Base-by-base conservation (phyloP, 495 filamentous ascomycete genomes). In the Staphylotrichum longicolle region DNA sequence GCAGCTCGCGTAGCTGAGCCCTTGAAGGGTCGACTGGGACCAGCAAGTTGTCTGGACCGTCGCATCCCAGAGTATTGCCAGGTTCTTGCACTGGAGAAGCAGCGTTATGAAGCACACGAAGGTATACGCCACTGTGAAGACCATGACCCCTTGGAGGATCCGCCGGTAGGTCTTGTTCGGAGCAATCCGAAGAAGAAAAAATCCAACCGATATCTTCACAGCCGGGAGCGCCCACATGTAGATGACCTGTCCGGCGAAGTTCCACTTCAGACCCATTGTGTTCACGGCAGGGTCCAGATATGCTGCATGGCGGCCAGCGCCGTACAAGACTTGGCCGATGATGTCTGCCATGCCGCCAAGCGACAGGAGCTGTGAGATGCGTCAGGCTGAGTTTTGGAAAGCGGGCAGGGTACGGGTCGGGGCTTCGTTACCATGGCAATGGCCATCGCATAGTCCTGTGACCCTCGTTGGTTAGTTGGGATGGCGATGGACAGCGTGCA, bases 171-270 rank as follows among this genome's bases (percentile, higher is more conserved):
- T 57, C 48, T 65, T 64, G 1, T 62, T 66, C 6, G 68, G 60
- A 15, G 74, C 70, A 35, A 81, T 70, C 0, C 79, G 74, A 49
- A 80, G 49, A 15, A 82, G 62, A 54, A 80, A 78, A n/a, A 80
- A 60, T 0, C 76, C 78, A 51, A 81, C 73, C 33, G 75, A 74
- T 51, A 80, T 53, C 65, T 83, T 83, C 34, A 77, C 75, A 14
- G 77, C 54, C 6, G 70, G 67, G 39, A 82, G 74, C 0, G 66
- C 74, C 61, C 70, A 70, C 14, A 80, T 63, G 46, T 70, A 78
- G 33, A 82, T 66, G 2, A 66, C 68, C 51, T 79, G 76, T 0
- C 70, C 72, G 40, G 73, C 69, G 55, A 80, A 80, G 57, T 80
- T 82, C 49, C 79, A 58, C 45, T 47, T 47, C 5, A 47, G n/a